Conservation (phyloP, 2,329 filamentous ascomycete species). For the Rhytidhysteron rufulum region DNA sequence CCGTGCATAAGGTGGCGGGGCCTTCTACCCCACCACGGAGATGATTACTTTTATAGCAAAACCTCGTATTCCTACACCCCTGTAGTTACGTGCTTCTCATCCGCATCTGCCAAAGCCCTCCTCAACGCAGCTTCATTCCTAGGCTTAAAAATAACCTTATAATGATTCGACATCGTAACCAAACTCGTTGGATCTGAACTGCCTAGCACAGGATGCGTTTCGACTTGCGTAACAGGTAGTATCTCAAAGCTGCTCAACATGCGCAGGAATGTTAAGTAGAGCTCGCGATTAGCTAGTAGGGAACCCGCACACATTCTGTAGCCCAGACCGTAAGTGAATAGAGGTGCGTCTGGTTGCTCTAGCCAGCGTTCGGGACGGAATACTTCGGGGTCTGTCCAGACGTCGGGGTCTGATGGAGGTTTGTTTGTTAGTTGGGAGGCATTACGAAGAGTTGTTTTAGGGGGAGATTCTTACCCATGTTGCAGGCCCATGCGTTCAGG, state of each 20-base stretch:
- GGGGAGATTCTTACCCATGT: constrained; percentile 55
- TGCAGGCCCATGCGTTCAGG: constrained; percentile 65
- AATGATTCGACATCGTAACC: constrained; percentile 58
- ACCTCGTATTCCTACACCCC: background rate
- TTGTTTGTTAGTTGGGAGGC: constrained; percentile 3
- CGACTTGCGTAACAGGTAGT: constrained; percentile 50
- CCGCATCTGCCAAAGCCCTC: constrained; percentile 35
- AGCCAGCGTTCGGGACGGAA: constrained; percentile 63
- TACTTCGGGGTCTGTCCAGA: constrained; percentile 56
- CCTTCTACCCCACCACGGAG: background rate
- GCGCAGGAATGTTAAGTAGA: constrained; percentile 62
- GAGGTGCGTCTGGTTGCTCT: constrained; percentile 59
- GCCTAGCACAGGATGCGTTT: constrained; percentile 57
- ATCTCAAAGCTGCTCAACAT: constrained; percentile 61
- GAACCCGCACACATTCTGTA: constrained; percentile 67
- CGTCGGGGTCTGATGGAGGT: constrained; percentile 42
- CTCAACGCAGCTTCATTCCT: constrained; percentile 46
- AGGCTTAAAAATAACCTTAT: constrained; percentile 57
- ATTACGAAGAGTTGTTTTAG: no score
- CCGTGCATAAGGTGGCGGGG: no score
- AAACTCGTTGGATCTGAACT: constrained; percentile 60
- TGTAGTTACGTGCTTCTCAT: constrained; percentile 9
- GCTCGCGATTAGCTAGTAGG: constrained; percentile 59
- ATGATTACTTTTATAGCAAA: background rate
- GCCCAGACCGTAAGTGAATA: constrained; percentile 64